Conservation (phyloP, 441 rosid species). For the Pelargonium myrrhifolium region DNA sequence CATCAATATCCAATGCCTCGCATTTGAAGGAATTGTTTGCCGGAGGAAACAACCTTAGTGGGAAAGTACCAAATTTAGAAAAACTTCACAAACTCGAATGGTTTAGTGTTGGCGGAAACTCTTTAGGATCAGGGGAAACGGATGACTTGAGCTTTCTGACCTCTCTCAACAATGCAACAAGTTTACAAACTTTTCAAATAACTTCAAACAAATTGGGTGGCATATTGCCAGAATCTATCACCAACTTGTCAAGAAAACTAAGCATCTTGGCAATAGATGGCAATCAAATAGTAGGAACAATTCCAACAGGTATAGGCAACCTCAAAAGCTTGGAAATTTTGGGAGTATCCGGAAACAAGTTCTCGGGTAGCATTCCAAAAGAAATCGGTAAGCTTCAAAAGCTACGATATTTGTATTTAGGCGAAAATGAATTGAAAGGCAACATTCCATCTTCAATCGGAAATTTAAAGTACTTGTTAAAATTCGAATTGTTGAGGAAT, state of each 20-base stretch:
- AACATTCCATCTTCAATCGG: conserved; percentile 2
- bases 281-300: conserved; percentile 11
- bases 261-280: not conserved
- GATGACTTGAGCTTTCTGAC: conserved; percentile 18
- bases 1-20: conserved; percentile 23
- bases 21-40: not conserved
- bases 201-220: conserved; percentile 12
- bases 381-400: too few species aligned
- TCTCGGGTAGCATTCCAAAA: too few species aligned
- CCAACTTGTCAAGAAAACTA: conserved; percentile 16
- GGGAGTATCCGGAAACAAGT: too few species aligned
- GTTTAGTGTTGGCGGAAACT: not conserved
- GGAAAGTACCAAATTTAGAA: conserved; percentile 7
- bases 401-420: not conserved
- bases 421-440: conserved; percentile 5
- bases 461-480: not conserved
- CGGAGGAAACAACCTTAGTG: not conserved
- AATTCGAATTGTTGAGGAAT: not conserved
- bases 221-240: conserved; percentile 11
- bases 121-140: conserved; percentile 15
- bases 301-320: conserved; percentile 9
- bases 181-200: not conserved
- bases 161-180: conserved; percentile 20
- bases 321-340: not conserved
- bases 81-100: not conserved